Evolutionary conservation across 1,284 basidiomycete genomes (phyloP), one percentile per base, ranked within the genome.

Genomic region (Ceratobasidium sp.): DNA sequence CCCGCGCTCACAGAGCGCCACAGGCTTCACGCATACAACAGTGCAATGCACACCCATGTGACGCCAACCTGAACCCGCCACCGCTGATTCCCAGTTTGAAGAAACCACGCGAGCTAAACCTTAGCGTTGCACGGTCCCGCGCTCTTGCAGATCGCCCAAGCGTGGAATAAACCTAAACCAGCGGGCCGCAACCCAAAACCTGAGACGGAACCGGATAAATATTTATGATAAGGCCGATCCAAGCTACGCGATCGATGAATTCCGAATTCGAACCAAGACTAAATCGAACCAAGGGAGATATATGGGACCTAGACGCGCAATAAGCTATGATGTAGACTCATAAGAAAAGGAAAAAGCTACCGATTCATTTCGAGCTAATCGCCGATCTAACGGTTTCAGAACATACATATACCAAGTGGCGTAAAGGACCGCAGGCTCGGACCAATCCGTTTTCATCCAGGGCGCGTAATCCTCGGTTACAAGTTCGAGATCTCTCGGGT

Each of bases 311-410:
- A 56, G 54, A 23, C 12, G 20, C 54, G 1, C 20, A 56, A 56
- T 56, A 56, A 23, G 26, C 15, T 56, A 26, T 20, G 23, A n/a
- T 56, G 38, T 38, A 33, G 23, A 33, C 33, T 33, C 33, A 33
- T 33, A 33, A 33, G 33, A 33, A 33, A 33, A 33, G 33, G 38
- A 15, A 62, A 42, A 40, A 42, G 13, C n/a, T 33, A n/a, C 59
- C 59, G 59, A 62, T 62, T 62, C 59, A 62, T 62, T 62, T 62
- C 59, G 38, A 62, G 38, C 38, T 15, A 59, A 62, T 62, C 59
- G 59, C 33, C 59, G 59, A 62, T 62, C 59, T n/a, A 26, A 12
- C 12, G 10, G 33, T 62, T 62, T 62, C 59, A 62, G 59, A 33
- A 15, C 33, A 62, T 40, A 62, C 42, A 42, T 17, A 5, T 6